Conservation (phyloP, 2,329 filamentous ascomycete genomes). For the Didymella segeticola region DNA sequence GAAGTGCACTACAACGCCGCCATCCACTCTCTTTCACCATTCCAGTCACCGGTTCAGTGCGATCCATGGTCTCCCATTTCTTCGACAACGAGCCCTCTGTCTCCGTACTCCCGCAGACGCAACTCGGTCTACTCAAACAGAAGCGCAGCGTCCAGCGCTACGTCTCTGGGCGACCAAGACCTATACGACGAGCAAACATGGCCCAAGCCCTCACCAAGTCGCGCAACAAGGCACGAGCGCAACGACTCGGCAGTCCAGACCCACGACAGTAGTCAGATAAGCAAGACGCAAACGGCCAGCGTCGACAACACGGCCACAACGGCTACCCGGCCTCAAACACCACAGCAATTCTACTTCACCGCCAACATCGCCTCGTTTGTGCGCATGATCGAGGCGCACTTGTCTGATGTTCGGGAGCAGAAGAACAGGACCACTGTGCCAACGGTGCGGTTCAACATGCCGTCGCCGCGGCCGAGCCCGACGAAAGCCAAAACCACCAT, state of each 20-base stretch:
- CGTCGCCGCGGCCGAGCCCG: slow-evolving; percentile 24
- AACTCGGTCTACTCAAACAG: slow-evolving; percentile 7
- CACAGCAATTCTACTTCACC: slow-evolving; percentile 30
- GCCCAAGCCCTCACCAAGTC: background rate
- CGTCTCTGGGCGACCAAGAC: slow-evolving; percentile 24
- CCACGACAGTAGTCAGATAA: no score
- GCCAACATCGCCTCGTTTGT: slow-evolving; percentile 36
- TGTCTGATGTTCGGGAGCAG: slow-evolving; percentile 33
- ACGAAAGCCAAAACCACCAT: slow-evolving; percentile 9
- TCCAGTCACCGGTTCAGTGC: background rate
- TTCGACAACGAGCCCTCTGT: background rate
- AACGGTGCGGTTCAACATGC: slow-evolving; percentile 21
- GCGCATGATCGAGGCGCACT: slow-evolving; percentile 37
- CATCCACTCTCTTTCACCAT: slow-evolving; percentile 17
- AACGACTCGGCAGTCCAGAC: background rate
- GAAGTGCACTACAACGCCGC: slow-evolving; percentile 46
- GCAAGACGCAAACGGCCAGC: background rate
- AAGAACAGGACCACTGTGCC: slow-evolving; percentile 23
- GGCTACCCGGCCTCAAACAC: slow-evolving; percentile 13
- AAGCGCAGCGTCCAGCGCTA: slow-evolving; percentile 32
- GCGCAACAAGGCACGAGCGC: background rate
- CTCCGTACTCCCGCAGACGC: slow-evolving; percentile 5
- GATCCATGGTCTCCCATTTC: slow-evolving; percentile 8
- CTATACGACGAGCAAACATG: slow-evolving; percentile 11
- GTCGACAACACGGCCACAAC: slow-evolving; percentile 6